Base-by-base conservation (phyloP, 2,329 filamentous ascomycete species). In the Arachnopeziza araneosa region DNA sequence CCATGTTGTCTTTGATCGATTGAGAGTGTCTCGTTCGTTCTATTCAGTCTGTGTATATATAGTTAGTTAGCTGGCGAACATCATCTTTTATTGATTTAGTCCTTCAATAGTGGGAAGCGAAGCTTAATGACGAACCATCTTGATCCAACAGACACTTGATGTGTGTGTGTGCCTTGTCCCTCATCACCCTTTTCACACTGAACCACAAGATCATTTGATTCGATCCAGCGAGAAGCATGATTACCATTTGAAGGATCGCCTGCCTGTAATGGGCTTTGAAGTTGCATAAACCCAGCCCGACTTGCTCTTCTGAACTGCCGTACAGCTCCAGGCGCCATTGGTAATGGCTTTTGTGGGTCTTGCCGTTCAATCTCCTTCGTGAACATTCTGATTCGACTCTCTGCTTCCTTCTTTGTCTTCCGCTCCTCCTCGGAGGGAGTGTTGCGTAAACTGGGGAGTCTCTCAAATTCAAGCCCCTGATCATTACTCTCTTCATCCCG, bases 381-480 rank as follows among this genome's bases (percentile, higher is more conserved):
- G 52, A 63, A 65, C 63, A 65, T 61, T n/a, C 56, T 55, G 1
- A 65, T 51, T 22, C 59, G 51, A 17, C 57, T 55, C 24, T 60
- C 53, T 19, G 57, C 57, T 23, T 65, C 63, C 24, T 58, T 58
- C 4, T 51, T 22, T 54, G 30, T 57, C 12, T 56, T 52, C 8
- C 55, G 52, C 36, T 62, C 52, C 22, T 62, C 60, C 26, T 62
- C 61, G 1, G 57, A 58, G 9, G 19, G 30, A 21, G 52, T 55
- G 9, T 54, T 57, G 21, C 57, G 48, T 19, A 63, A 53, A 54
- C 63, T 65, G n/a, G 62, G 60, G 2, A 65, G 52, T 32, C 61
- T 58, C 48, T 62, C 60, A 52, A 65, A 65, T 51, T 65, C 62
- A 10, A 63, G 23, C 10, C 58, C 60, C 53, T 58, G 63, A 8